Conservation (phyloP, 495 filamentous ascomycete genomes). For the Entonaema liquescens region DNA sequence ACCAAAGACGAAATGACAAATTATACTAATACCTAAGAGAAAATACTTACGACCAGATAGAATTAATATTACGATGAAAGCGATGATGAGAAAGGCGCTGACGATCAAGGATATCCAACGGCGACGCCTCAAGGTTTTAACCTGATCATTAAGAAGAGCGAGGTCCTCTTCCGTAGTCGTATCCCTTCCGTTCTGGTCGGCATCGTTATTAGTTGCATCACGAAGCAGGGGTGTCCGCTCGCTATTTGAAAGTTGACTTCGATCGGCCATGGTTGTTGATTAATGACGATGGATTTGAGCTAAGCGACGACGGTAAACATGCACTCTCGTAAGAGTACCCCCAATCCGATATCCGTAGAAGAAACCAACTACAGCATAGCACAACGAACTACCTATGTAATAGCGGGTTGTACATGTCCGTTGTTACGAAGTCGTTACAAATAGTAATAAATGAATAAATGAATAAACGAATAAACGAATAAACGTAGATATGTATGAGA, state of each 20-base stretch:
- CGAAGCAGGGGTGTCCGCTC: conserved; percentile 38
- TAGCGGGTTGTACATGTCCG: conserved; percentile 21
- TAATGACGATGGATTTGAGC: conserved; percentile 25
- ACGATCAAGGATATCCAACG: conserved; percentile 47
- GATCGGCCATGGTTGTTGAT: conserved; percentile 26
- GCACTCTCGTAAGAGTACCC: not conserved
- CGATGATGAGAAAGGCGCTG: conserved; percentile 40
- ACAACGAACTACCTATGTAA: conserved; percentile 15
- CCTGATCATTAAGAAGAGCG: conserved; percentile 17
- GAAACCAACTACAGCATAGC: conserved; percentile 6
- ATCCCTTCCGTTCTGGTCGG: conserved; percentile 15
- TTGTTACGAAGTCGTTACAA: conserved; percentile 9
- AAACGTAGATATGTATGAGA: not conserved
- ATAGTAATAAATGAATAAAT: conserved; percentile 1
- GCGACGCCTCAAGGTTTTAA: conserved; percentile 40
- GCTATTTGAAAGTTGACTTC: conserved; percentile 11
- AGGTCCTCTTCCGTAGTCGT: conserved; percentile 18
- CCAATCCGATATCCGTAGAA: not conserved
- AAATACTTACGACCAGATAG: conserved; percentile 42
- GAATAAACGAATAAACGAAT: not conserved
- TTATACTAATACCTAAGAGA: not conserved
- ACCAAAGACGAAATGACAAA: not conserved
- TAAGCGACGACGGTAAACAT: conserved; percentile 18
- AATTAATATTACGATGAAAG: conserved; percentile 43
- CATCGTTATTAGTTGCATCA: conserved; percentile 5